Evolutionary conservation across 352 stramenopile genomes (phyloP).

Genomic region (Phytophthora ohioensis): DNA sequence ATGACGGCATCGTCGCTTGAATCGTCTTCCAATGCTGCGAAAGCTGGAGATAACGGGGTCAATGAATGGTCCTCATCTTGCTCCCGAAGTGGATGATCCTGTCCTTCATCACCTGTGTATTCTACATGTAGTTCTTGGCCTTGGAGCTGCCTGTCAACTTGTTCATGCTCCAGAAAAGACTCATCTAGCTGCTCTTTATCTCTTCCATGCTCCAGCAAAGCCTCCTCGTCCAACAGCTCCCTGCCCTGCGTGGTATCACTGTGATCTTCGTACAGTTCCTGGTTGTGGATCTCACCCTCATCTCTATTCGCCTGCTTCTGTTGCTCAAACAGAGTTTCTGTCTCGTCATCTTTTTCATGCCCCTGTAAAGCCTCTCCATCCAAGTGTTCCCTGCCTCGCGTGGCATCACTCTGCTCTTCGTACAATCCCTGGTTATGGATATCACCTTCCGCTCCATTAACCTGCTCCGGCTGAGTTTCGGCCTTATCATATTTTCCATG

Average conservation of each 20-base stretch:
- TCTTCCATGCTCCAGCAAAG: neutral
- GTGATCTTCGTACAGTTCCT: neutral
- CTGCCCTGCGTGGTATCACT: neutral
- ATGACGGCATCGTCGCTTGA: constrained; percentile 16
- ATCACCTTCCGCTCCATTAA: constrained; percentile 1
- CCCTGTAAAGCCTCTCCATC: neutral
- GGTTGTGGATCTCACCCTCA: neutral
- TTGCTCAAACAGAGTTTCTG: neutral
- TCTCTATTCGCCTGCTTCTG: neutral
- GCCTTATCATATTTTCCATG: constrained; percentile 2
- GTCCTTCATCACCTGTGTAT: neutral
- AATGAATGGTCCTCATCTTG: constrained; percentile 8
- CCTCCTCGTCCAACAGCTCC: neutral
- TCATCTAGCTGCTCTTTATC: neutral
- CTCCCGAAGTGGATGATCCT: neutral
- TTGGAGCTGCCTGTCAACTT: no score
- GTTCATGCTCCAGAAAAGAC: no score
- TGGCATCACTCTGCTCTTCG: neutral
- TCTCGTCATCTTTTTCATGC: constrained; percentile 3
- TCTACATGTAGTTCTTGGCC: neutral
- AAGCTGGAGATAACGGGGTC: constrained; percentile 4
- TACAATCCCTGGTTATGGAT: neutral
- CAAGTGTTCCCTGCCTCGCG: neutral
- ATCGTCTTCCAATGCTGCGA: constrained; percentile 10
- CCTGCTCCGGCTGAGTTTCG: neutral